A percentile compares a stretch with the other conserved stretches of the same genome.
phyloP scores from a whole-genome alignment of 257 asterid genomes.

The Solanum bukasovii region DNA sequence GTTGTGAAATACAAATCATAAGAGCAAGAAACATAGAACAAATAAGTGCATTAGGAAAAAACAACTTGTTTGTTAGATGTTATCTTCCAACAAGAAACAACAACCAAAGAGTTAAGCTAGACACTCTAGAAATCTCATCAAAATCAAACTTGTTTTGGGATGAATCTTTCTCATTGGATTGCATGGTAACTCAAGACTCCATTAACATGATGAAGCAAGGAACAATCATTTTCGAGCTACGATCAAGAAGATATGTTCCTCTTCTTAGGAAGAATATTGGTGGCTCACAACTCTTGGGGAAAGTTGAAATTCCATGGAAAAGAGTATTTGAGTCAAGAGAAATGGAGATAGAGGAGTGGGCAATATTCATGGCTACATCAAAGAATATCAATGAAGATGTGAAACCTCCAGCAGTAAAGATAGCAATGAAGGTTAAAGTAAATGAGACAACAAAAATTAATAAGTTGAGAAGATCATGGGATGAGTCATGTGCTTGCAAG shows the following conservation, averaged over 20 bases:
- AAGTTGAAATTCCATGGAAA: conserved; percentile 46
- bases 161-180: conserved; percentile 39
- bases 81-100: conserved; percentile 34
- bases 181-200: conserved; percentile 30
- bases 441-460: neutral
- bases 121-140: conserved; percentile 35
- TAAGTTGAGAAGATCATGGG: neutral
- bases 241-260: conserved; percentile 24
- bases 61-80: conserved; percentile 44
- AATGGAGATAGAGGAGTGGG: conserved; percentile 44
- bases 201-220: conserved; percentile 25
- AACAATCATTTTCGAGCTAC: conserved; percentile 38
- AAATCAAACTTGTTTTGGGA: conserved; percentile 35
- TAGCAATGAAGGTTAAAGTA: conserved; percentile 27
- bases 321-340: conserved; percentile 13
- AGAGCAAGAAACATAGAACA: conserved; percentile 34
- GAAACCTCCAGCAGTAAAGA: conserved; percentile 40
- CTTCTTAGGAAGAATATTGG: conserved; percentile 14
- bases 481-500: neutral
- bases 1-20: conserved; percentile 26
- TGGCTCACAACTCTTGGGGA: conserved; percentile 41
- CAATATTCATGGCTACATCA: conserved; percentile 15
- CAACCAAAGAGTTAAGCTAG: conserved; percentile 29
- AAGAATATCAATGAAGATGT: conserved; percentile 12
- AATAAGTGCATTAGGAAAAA: conserved; percentile 3